Percentiles rank a stretch among this genome's conserved stretches.
phyloP scores from a whole-genome alignment of 2,329 filamentous ascomycete species.

The Fusarium acutatum region DNA sequence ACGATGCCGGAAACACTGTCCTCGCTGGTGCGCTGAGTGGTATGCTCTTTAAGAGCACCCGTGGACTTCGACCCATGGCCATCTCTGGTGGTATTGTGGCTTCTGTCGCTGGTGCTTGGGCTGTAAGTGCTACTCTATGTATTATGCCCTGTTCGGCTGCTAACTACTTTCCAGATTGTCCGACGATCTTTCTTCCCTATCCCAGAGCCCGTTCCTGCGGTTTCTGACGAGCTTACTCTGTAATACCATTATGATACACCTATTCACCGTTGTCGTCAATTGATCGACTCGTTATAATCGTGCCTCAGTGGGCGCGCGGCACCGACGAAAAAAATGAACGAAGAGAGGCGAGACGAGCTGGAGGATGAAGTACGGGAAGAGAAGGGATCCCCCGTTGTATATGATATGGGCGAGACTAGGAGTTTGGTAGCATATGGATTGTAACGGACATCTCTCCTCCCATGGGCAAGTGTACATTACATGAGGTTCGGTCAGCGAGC shows the following conservation, averaged over 20 bases:
- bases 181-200: constrained; percentile 55
- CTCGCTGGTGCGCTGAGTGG: constrained; percentile 86
- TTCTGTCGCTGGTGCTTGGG: constrained; percentile 85
- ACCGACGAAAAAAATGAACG: constrained; percentile 14
- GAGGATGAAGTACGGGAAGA: constrained; percentile 24
- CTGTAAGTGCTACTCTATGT: constrained; percentile 68
- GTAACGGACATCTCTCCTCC: constrained; percentile 64
- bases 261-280: constrained; percentile 23
- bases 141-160: background rate
- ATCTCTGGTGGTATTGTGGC: constrained; percentile 93
- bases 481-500: constrained; percentile 53
- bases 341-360: constrained; percentile 5
- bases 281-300: constrained; percentile 34
- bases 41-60: constrained; percentile 95
- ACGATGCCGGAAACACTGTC: constrained; percentile 90
- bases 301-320: constrained; percentile 9
- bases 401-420: constrained; percentile 43
- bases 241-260: constrained; percentile 39
- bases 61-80: constrained; percentile 89
- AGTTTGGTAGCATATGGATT: constrained; percentile 45
- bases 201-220: constrained; percentile 45
- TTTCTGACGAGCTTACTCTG: constrained; percentile 41
- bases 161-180: constrained; percentile 42
- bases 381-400: constrained; percentile 40
- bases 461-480: constrained; percentile 61